Conservation (phyloP, 1,284 basidiomycete genomes). For the Trichosporon faecale region DNA sequence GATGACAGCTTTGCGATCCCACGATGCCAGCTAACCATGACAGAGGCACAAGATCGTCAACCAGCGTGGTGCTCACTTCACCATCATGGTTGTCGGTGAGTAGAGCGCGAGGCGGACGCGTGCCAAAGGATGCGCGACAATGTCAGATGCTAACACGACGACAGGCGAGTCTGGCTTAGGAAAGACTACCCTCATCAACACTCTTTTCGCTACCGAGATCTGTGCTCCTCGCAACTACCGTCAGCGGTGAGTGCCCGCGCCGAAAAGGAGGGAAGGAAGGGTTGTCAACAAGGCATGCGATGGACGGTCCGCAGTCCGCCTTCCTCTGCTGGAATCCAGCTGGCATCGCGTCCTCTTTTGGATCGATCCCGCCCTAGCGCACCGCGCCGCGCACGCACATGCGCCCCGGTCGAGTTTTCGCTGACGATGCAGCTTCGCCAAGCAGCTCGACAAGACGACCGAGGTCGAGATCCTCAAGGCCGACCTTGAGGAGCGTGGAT, state of each 20-base stretch:
- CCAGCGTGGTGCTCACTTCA: constrained; percentile 95
- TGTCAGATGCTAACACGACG: neutral
- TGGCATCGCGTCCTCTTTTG: neutral
- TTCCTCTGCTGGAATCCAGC: neutral
- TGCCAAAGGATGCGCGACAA: neutral
- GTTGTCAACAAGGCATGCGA: neutral
- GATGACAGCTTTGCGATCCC: neutral
- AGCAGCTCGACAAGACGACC: constrained; percentile 98
- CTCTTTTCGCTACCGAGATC: constrained; percentile 96
- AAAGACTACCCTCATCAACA: constrained; percentile 97
- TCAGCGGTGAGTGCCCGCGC: constrained; percentile 54
- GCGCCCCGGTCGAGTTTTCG: neutral
- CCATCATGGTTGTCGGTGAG: constrained; percentile 97
- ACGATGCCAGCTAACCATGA: neutral
- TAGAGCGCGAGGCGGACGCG: constrained; percentile 24
- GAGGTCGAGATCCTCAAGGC: constrained; percentile 97
- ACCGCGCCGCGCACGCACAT: neutral
- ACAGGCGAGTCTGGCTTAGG: constrained; percentile 90
- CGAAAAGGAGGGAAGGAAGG: neutral
- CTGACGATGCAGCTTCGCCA: constrained; percentile 63
- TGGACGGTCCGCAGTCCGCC: neutral
- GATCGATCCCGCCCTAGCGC: neutral
- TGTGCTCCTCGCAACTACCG: constrained; percentile 87
- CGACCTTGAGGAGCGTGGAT: constrained; percentile 96
- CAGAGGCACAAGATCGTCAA: constrained; percentile 95